phyloP scores from a whole-genome alignment of 441 rosid genomes.

The Jatropha multifida region DNA sequence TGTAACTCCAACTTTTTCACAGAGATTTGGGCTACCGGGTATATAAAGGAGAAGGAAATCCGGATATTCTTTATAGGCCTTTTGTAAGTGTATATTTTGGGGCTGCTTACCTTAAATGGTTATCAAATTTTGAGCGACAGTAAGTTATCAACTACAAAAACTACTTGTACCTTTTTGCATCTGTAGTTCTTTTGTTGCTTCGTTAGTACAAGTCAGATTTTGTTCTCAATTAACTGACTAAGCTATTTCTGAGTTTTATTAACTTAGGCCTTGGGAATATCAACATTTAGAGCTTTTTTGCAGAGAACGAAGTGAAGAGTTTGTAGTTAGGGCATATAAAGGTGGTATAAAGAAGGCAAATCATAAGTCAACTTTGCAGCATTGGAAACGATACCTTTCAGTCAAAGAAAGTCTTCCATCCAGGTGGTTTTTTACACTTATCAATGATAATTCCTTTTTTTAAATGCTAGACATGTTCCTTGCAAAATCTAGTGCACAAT shows the following conservation, averaged over 20 bases:
- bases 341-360: conserved; percentile 83
- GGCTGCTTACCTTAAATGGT: conserved; percentile 85
- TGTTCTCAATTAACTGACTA: conserved; percentile 10
- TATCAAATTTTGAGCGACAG: conserved; percentile 68
- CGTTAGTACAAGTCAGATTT: neutral
- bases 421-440: conserved; percentile 38
- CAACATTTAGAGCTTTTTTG: conserved; percentile 23
- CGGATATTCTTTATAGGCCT: conserved; percentile 74
- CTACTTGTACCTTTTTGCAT: conserved; percentile 8
- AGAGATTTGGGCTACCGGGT: conserved; percentile 68
- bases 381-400: conserved; percentile 81
- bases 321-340: conserved; percentile 72
- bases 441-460: neutral
- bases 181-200: neutral
- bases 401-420: conserved; percentile 79
- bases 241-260: neutral
- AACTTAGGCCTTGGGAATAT: conserved; percentile 15
- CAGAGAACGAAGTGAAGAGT: conserved; percentile 92
- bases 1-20: conserved; percentile 30
- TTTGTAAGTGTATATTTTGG: conserved; percentile 83
- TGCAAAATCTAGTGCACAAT: neutral
- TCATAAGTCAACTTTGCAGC: conserved; percentile 79
- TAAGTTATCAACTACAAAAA: conserved; percentile 33
- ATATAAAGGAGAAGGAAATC: conserved; percentile 53
- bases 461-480: neutral